Percentiles rank a stretch among this genome's conserved stretches.
phyloP scores from a whole-genome alignment of 129 eudicot species.

The Helianthus annuus region HanXRQr2.0-SUNRISE NC_035446.2:51936163-51936662 shows the following conservation, averaged over 20 bases:
- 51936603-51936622: not conserved
- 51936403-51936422: not conserved
- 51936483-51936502: constrained; percentile 74
- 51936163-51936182: no score
- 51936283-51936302: no score
- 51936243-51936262: no score
- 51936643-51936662: constrained; percentile 85
- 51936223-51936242: no score
- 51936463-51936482: constrained; percentile 92
- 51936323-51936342: no score
- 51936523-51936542: constrained; percentile 46
- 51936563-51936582: constrained; percentile 3
- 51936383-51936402: constrained; percentile 16
- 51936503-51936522: constrained; percentile 96
- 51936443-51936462: constrained; percentile 78
- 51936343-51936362: constrained; percentile 28
- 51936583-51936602: not conserved
- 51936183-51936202: no score
- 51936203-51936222: no score
- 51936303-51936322: no score
- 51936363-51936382: constrained; percentile 83
- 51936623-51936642: constrained; percentile 60
- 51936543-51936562: not conserved
- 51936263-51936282: no score
- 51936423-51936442: not conserved